These are phyloP conservation scores for Diospyros kaki DNA, from an alignment of 148 eudicot genomes.

Conservation along the genomic window DNA sequence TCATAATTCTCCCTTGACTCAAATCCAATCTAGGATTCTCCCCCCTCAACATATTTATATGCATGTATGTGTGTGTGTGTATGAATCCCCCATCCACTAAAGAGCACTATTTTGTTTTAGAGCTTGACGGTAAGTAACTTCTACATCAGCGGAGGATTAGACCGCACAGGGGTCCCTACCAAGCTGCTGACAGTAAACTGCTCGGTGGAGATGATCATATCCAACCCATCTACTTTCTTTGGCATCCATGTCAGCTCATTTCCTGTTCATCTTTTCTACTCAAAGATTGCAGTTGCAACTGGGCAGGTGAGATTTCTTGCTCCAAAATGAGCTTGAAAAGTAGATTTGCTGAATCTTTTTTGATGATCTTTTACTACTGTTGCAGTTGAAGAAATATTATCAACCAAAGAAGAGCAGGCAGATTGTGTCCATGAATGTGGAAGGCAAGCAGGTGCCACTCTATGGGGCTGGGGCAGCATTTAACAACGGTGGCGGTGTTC, in stretches of 20 bases:
- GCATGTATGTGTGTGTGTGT: no score
- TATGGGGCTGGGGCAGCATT: constrained; percentile 66
- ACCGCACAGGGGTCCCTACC: constrained; percentile 71
- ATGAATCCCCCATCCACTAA: no score
- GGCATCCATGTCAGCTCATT: constrained; percentile 60
- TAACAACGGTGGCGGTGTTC: constrained; percentile 28
- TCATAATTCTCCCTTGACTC: no score
- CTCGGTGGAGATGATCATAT: constrained; percentile 39
- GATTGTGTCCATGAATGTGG: constrained; percentile 25
- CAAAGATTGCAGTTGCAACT: constrained; percentile 49
- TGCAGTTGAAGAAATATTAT: constrained; percentile 51
- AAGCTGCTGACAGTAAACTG: constrained; percentile 49
- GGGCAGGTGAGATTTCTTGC: constrained; percentile 45
- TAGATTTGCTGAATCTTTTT: no score
- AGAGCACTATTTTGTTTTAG: constrained; percentile 20
- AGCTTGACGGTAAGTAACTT: constrained; percentile 41
- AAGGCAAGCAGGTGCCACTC: constrained; percentile 50
- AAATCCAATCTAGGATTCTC: no score
- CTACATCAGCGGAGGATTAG: constrained; percentile 56
- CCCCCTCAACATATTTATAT: no score
- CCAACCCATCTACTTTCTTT: constrained; percentile 69
- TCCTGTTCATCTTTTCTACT: constrained; percentile 43
- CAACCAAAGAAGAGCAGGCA: constrained; percentile 57
- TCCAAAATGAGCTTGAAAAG: neutral
- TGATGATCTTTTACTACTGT: no score